Evolutionary conservation across 495 filamentous ascomycete genomes (phyloP).

Genomic region (Aspergillus funiculosus): DNA sequence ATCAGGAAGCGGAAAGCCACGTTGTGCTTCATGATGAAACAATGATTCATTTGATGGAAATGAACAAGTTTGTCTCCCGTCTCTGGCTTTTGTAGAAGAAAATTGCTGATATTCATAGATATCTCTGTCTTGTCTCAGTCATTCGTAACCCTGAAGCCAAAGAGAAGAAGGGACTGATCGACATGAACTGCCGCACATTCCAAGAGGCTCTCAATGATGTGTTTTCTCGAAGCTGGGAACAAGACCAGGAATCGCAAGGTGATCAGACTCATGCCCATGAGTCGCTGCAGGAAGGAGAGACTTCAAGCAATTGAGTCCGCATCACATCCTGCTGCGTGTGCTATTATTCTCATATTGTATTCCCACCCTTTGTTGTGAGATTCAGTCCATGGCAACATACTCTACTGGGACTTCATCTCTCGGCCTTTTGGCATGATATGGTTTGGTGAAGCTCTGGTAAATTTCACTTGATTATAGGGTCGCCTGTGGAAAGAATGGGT

Average conservation of each 20-base stretch:
- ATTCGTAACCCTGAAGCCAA: constrained; percentile 58
- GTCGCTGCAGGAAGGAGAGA: background rate
- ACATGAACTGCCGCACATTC: constrained; percentile 58
- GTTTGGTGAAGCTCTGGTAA: constrained; percentile 5
- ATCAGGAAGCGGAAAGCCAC: constrained; percentile 73
- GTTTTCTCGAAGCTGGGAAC: constrained; percentile 47
- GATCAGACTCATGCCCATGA: constrained; percentile 5
- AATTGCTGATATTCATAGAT: constrained; percentile 26
- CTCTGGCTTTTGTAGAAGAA: constrained; percentile 12
- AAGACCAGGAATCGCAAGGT: constrained; percentile 20
- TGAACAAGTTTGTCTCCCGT: constrained; percentile 60
- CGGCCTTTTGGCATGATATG: background rate
- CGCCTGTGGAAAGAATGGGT: background rate
- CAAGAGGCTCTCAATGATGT: constrained; percentile 55
- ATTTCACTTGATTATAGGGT: background rate
- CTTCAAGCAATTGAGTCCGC: constrained; percentile 1
- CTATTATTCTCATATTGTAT: background rate
- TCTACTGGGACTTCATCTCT: constrained; percentile 1
- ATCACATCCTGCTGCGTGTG: background rate
- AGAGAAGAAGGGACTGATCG: constrained; percentile 53
- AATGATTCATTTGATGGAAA: constrained; percentile 81
- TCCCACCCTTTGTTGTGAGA: background rate
- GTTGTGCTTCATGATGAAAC: constrained; percentile 75
- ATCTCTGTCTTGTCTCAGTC: constrained; percentile 67
- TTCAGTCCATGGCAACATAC: background rate